Evolutionary conservation across 192 early-diverging fungal species (phyloP), one percentile per base, ranked within the genome.

Genomic region (Umbelopsis vinacea): DNA sequence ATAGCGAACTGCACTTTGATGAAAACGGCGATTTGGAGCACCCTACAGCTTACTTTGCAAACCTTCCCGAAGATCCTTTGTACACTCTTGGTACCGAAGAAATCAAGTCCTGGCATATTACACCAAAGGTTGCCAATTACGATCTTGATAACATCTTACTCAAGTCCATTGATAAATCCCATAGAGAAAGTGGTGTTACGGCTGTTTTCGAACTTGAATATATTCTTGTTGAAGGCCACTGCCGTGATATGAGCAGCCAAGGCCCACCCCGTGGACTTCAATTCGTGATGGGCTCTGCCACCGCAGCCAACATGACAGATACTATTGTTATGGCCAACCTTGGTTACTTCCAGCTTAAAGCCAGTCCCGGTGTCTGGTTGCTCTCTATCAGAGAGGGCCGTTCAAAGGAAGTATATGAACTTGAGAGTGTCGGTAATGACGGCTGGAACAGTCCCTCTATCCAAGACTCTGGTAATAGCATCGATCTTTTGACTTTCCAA

Each of bases 241-340:
- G 92, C 19, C 82, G 89, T 14, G 96, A 99, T 52, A 75, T 83
- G 2, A 80, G 79, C 21, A 82, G 74, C 14, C 86, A 86, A 57
- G 75, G 76, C n/a, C 94, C 97, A 4, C 96, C 96, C 52, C 92
- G 96, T 15, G 96, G 96, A 0, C 85, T 94, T 12, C 96, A 99
- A 77, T 93, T 97, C 50, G 84, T 91, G 22, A 89, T 99, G 17
- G 95, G 92, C 10, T 94, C 94, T 33, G 74, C 79, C 0, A 69
- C 74, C 1, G 57, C 86, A 8, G 86, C 88, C 11, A 84, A 82
- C 3, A 85, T 91, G 46, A 89, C 91, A 0, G 97, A 97, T 72
- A 99, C 96, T 5, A 95, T 97, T 48, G 95, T 97, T 1, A 99
- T 99, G 97, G 94, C 95, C n/a, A 99, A 99, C 48, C 85, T 96